Evolutionary conservation across 805 yeast genomes (phyloP), one percentile per base, ranked within the genome.

Genomic region (Osmozyma mogii): DNA sequence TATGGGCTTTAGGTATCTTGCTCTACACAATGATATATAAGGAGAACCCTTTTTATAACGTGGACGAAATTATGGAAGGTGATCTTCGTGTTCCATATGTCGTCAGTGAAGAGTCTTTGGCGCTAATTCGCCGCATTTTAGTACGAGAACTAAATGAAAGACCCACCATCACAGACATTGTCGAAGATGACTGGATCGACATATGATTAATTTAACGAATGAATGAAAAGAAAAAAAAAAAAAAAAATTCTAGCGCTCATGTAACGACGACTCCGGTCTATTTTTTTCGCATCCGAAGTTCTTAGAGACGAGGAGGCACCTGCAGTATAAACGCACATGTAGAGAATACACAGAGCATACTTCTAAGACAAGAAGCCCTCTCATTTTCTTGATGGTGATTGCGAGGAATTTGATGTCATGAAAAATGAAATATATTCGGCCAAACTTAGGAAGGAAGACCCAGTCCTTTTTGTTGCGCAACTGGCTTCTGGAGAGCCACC

Each of bases 1-100:
- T 88, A 2, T 92, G 98, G 98, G 95, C 97, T 0, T 65, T 89
- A 49, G 98, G 98, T 3, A 83, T 92, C 14, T 61, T 92, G 34
- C 61, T 92, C 14, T 92, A 88, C 57, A 92, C 96, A 0, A 72
- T 92, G 48, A 68, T 89, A 5, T 92, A 81, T 65, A 84, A 88
- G 50, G 97, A 92, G 50, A 88, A 89, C 46, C 98, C 98, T 6
- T 92, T 89, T 47, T 84, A 85, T 54, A 87, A 84, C 50, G 94
- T 88, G 28, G 96, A 89, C 54, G 97, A 88, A 52, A 92, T 92
- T 31, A 75, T 88, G 74, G 95, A 85, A 41, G 95, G 94, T 1
- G 88, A 80, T 27, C 56, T 88, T 37, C 68, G 83, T 27, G 63
- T 85, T 22, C 94, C 94, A 1, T 64, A 58, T 36, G 65, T 70